Evolutionary conservation across 2,329 filamentous ascomycete species (phyloP).

Genomic region (Blastomyces gilchristii): DNA sequence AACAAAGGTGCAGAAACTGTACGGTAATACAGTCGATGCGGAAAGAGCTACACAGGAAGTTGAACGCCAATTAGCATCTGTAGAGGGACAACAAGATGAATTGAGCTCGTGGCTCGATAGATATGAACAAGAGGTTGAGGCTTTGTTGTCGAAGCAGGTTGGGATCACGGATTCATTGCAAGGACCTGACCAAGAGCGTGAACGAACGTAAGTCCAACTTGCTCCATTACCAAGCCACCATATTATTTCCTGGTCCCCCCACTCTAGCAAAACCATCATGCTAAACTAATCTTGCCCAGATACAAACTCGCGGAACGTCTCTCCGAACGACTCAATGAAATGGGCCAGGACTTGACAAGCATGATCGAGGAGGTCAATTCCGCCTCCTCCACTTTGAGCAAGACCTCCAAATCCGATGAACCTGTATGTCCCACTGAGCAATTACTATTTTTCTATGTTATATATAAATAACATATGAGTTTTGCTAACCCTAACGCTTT

Average conservation of each 20-base stretch:
- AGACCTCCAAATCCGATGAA: slow-evolving; percentile 78
- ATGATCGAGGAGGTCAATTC: slow-evolving; percentile 99
- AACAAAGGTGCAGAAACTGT: slow-evolving; percentile 88
- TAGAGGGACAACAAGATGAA: slow-evolving; percentile 90
- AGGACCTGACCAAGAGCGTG: slow-evolving; percentile 88
- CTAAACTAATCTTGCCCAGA: slow-evolving; percentile 24
- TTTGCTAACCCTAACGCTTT: slow-evolving; percentile 12
- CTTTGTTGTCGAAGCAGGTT: slow-evolving; percentile 70
- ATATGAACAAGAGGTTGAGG: slow-evolving; percentile 85
- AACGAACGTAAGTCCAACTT: slow-evolving; percentile 60
- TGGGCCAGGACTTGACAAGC: slow-evolving; percentile 81
- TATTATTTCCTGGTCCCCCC: too few relatives aligned
- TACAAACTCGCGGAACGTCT: slow-evolving; percentile 91
- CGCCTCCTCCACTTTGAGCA: slow-evolving; percentile 79
- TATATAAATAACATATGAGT: not conserved
- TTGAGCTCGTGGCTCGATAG: slow-evolving; percentile 77
- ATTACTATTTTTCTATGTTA: slow-evolving; percentile 1
- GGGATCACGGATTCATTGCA: slow-evolving; percentile 65
- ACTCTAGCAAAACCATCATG: not conserved
- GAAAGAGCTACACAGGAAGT: slow-evolving; percentile 89
- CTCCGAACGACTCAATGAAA: slow-evolving; percentile 80
- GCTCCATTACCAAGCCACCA: not conserved
- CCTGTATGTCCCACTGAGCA: slow-evolving; percentile 51
- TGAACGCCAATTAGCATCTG: slow-evolving; percentile 76
- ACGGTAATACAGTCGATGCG: slow-evolving; percentile 83